phyloP scores from a whole-genome alignment of 495 filamentous ascomycete species.

The Cercophora scortea region DNA sequence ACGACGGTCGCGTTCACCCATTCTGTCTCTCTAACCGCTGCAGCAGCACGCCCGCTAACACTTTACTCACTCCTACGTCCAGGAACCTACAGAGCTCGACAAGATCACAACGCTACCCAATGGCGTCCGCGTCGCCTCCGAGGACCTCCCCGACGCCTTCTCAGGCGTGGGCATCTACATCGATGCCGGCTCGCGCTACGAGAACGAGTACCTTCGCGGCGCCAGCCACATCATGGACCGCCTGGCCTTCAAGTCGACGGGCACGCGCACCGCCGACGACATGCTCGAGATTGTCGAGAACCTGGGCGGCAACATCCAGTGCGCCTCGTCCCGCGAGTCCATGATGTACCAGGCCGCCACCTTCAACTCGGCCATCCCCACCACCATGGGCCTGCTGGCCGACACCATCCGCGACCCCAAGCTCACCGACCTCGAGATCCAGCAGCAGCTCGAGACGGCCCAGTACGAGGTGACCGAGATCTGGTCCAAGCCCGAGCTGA shows the following conservation, averaged over 20 bases:
- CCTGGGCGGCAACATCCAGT: conserved; percentile 91
- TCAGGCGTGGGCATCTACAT: conserved; percentile 94
- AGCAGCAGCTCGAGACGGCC: conserved; percentile 78
- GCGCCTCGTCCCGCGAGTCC: conserved; percentile 87
- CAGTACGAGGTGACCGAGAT: conserved; percentile 96
- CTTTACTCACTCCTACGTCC: neutral
- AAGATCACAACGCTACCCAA: conserved; percentile 85
- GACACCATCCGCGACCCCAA: conserved; percentile 88
- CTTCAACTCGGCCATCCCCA: conserved; percentile 88
- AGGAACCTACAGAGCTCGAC: conserved; percentile 89
- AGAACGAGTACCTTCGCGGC: conserved; percentile 75
- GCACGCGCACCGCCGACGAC: conserved; percentile 61
- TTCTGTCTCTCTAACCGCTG: neutral
- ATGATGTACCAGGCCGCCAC: conserved; percentile 99
- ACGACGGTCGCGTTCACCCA: neutral
- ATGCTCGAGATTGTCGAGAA: conserved; percentile 82
- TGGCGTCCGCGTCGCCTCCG: conserved; percentile 89
- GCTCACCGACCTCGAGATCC: conserved; percentile 85
- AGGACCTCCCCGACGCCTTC: conserved; percentile 92
- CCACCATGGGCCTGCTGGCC: conserved; percentile 76
- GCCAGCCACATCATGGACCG: conserved; percentile 96
- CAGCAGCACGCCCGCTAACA: conserved; percentile 2
- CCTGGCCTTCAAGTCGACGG: conserved; percentile 92
- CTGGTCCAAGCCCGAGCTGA: conserved; percentile 94
- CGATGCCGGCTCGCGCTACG: conserved; percentile 92